phyloP scores from a whole-genome alignment of 352 stramenopile genomes.

The Pythium aquatile region DNA sequence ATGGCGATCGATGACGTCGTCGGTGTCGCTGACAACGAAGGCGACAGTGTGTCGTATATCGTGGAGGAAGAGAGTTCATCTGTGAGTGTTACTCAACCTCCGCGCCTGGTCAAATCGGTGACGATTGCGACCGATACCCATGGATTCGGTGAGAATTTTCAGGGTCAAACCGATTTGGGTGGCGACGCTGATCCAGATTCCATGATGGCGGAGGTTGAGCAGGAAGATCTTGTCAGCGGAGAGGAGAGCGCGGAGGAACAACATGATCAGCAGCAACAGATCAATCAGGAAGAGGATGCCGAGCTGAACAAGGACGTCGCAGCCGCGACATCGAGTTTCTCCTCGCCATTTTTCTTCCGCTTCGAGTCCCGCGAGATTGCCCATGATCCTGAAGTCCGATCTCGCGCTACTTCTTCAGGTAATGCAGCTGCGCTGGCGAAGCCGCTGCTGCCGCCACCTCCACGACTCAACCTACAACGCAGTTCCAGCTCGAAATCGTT shows the following conservation, averaged over 20 bases:
- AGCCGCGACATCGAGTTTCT: constrained; percentile 80
- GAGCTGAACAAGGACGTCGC: constrained; percentile 86
- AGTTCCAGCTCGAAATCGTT: constrained; percentile 59
- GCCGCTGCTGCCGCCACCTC: background rate
- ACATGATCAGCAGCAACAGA: constrained; percentile 24
- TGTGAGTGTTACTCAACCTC: background rate
- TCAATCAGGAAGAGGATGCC: constrained; percentile 61
- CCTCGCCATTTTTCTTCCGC: constrained; percentile 80
- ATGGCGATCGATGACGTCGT: constrained; percentile 52
- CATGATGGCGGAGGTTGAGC: background rate
- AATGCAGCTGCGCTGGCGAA: constrained; percentile 5
- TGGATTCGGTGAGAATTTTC: background rate
- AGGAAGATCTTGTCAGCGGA: background rate
- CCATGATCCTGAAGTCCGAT: constrained; percentile 7
- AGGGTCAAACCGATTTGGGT: background rate
- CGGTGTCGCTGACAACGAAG: constrained; percentile 48
- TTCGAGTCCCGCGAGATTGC: constrained; percentile 76
- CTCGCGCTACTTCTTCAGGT: constrained; percentile 20
- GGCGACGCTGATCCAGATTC: background rate
- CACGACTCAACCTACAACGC: constrained; percentile 27
- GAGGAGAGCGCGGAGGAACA: background rate
- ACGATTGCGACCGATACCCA: constrained; percentile 12
- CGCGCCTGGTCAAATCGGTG: constrained; percentile 19
- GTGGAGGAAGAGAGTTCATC: constrained; percentile 51
- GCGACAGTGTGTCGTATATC: constrained; percentile 42